Conservation (phyloP, 768 basidiomycete genomes). For the Boletus insuetus region DNA sequence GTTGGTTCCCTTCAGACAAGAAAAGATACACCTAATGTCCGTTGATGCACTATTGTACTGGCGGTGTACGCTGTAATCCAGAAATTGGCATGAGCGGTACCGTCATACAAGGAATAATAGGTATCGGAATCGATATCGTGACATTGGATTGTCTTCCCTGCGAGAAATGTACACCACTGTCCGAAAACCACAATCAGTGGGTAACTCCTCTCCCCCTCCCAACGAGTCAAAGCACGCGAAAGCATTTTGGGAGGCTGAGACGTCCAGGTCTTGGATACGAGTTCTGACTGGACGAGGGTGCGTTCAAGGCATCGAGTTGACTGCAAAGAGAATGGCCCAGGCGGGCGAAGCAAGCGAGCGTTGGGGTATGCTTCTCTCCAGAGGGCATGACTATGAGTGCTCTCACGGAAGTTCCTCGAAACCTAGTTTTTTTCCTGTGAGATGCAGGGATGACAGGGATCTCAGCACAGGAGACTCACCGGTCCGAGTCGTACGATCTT, state of each 20-base stretch:
- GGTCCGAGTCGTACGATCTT: neutral
- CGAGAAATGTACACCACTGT: neutral
- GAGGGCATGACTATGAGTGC: neutral
- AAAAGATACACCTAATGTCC: neutral
- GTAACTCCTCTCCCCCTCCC: too few relatives aligned
- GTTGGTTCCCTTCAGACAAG: neutral
- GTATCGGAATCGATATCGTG: neutral
- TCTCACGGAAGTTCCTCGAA: neutral
- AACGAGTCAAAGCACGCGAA: too few relatives aligned
- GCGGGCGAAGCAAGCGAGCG: neutral
- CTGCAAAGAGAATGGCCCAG: neutral
- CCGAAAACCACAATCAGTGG: neutral
- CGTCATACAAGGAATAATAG: neutral
- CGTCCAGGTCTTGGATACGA: neutral
- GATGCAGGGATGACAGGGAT: neutral
- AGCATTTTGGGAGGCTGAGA: too few relatives aligned
- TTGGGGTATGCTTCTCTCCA: neutral
- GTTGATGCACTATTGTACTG: neutral
- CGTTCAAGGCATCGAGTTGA: neutral
- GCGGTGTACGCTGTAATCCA: neutral
- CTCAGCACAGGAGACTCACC: neutral
- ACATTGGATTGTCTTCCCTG: neutral
- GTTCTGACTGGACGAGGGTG: constrained; percentile 1
- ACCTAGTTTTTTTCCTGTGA: neutral
- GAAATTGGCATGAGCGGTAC: neutral